Evolutionary conservation across 2,329 filamentous ascomycete genomes (phyloP), one percentile per base, ranked within the genome.

Genomic region (Penicillium griseofulvum): DNA sequence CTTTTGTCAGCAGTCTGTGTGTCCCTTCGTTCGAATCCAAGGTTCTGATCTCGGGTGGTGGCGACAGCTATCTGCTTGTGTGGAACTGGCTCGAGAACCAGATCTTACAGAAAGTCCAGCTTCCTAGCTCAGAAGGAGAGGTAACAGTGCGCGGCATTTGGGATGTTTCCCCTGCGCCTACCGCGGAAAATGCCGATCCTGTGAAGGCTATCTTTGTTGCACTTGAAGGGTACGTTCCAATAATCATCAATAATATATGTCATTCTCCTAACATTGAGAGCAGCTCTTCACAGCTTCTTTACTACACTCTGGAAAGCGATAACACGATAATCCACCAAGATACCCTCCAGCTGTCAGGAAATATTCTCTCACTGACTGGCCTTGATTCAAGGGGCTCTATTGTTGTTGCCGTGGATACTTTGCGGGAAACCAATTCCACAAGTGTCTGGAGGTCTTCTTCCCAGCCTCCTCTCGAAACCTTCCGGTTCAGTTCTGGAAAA

Each of bases 21-120:
- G 76, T 93, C 17, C 85, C 87, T 0, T 69, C 70, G 0, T 75
- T 73, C 49, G 74, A 78, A 24, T 79, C 80, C 3, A 80, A 85
- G n/a, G 63, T 88, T 1, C 80, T 99, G 29, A 76, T 97, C 31
- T 96, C 91, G 6, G 94, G 90, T 10, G 93, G 93, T 46, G 94
- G 93, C 4, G 93, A 97, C 65, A 80, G 87, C 55, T 82, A 87
- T 60, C 68, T 99, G 10, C 84, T 88, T 57, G 77, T 92, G 0
- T 99, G 92, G 92, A 81, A 92, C 59, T 99, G 93, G 93, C 74
- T 76, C 39, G 74, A 68, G 45, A 67, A 69, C 26, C 64, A 65
- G 52, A 57, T 72, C 11, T 57, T 72, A 28, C 70, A 72, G 19
- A 69, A 68, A 49, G 54, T 74, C 31, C 57, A 65, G 5, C 56